Base-by-base conservation (phyloP, 176 grass and related monocot genomes). In the Aegilops longissima region DNA sequence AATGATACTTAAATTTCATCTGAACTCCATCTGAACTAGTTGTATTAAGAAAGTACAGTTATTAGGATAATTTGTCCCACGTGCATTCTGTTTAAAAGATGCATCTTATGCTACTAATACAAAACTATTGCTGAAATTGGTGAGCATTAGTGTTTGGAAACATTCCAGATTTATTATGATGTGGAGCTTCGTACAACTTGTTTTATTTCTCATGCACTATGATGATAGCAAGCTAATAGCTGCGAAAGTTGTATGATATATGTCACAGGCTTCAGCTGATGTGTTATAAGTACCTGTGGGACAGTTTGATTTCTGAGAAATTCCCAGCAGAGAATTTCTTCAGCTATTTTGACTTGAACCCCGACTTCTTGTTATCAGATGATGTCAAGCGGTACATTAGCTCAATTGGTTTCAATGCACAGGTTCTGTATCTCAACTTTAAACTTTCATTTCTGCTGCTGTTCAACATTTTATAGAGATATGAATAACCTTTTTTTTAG, bases 201-300 rank as follows among this genome's bases (percentile, higher is more conserved):
- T 78, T 72, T 20, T 52, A 18, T 66, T 86, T 82, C 7, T 61
- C 31, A 73, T 25, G 62, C 79, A 80, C 8, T 72, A 72, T 42
- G 25, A 78, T 52, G 23, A 30, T 35, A 72, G n/a, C 58, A 78
- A 2, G 49, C 24, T 82, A 63, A 31, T 0, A 63, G 21, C 23
- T 73, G 24, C 82, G 3, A 52, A 66, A 36, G n/a, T 42, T 83
- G 8, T 79, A 27, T 78, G 12, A 82, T 63, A 71, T 78, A 45
- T 81, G 51, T 88, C 73, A 35, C 77, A 98, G 96, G 82, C 88
- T 98, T 71, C 96, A 98, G 87, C 61, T 98, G 76, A 98, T 98
- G 96, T 98, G 93, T 88, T 98, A 96, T 69, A 98, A 98, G 70
- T 94, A 93, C 72, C 74, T 98, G 27, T 94, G 92, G 93, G 93